Percentiles rank a stretch among this genome's conserved stretches.
Conservation (phyloP, 1,139 yeast species). For the Petasospora rhodanensis region DNA sequence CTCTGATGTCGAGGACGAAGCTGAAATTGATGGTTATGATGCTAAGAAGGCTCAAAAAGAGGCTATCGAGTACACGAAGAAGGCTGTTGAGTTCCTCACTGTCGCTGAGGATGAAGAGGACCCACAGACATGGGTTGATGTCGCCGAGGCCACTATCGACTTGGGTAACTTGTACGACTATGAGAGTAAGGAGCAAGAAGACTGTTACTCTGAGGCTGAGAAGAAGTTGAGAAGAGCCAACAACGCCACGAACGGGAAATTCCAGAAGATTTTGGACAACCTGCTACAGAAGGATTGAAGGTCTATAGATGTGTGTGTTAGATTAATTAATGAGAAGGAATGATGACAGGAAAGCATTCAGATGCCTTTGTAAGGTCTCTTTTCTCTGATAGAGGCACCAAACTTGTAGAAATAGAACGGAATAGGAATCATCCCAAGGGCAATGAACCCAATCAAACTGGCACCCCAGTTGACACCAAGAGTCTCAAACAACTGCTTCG, state of each 20-base stretch:
- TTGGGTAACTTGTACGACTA: constrained; percentile 68
- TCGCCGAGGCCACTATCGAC: constrained; percentile 81
- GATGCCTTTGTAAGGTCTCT: constrained; percentile 32
- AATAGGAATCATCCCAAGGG: constrained; percentile 50
- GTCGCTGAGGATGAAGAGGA: constrained; percentile 65
- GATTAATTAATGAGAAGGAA: too few species aligned
- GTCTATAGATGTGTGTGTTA: too few species aligned
- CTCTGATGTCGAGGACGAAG: constrained; percentile 45
- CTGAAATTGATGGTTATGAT: constrained; percentile 26
- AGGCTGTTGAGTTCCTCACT: constrained; percentile 54
- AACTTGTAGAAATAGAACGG: constrained; percentile 50
- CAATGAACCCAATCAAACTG: constrained; percentile 46
- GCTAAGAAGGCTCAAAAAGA: constrained; percentile 42
- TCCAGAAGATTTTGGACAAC: constrained; percentile 48
- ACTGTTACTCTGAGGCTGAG: constrained; percentile 64
- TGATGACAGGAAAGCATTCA: neutral
- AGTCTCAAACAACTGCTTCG: constrained; percentile 41
- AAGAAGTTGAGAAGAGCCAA: constrained; percentile 57
- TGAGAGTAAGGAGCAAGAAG: constrained; percentile 62
- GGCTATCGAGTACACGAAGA: constrained; percentile 46
- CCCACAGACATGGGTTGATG: constrained; percentile 74
- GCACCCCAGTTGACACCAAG: constrained; percentile 59
- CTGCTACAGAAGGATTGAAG: constrained; percentile 22
- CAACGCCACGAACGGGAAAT: constrained; percentile 72
- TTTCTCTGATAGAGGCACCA: constrained; percentile 48